Conservation (phyloP, 2,329 filamentous ascomycete species). For the Alternaria incomplexa region DNA sequence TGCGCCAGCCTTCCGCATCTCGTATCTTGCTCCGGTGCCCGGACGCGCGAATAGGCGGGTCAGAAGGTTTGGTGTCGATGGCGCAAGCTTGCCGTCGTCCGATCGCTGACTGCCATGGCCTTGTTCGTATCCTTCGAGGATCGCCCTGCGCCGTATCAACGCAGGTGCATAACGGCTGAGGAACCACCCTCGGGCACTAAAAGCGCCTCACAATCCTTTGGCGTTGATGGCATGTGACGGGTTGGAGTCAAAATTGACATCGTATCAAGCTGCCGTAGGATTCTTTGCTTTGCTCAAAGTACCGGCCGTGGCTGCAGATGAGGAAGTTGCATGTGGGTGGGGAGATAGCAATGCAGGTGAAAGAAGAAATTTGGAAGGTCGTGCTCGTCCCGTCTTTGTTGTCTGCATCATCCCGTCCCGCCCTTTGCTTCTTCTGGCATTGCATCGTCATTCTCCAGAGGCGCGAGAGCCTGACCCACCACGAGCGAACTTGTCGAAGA, state of each 20-base stretch:
- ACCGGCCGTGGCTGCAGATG: slow-evolving; percentile 9
- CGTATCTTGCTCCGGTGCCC: slow-evolving; percentile 16
- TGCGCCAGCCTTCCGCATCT: slow-evolving; percentile 16
- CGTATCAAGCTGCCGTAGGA: slow-evolving; percentile 6
- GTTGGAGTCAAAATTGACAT: slow-evolving; percentile 27
- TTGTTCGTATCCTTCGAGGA: slow-evolving; percentile 19
- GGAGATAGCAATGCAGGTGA: slow-evolving; percentile 12
- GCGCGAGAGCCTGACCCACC: slow-evolving; percentile 1
- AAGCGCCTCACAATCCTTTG: slow-evolving; percentile 40
- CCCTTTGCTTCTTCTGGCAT: slow-evolving; percentile 12
- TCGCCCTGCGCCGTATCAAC: slow-evolving; percentile 11
- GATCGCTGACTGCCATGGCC: slow-evolving; percentile 24
- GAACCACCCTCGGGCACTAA: slow-evolving; percentile 35
- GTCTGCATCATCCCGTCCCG: slow-evolving; percentile 10
- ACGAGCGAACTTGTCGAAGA: slow-evolving; percentile 5
- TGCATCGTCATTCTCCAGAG: slow-evolving; percentile 11
- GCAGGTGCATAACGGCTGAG: slow-evolving; percentile 18
- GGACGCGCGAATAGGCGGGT: slow-evolving; percentile 1
- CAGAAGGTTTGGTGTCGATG: slow-evolving; percentile 20
- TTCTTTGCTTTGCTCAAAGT: slow-evolving; percentile 11
- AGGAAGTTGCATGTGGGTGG: slow-evolving; percentile 13
- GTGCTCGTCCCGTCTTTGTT: slow-evolving; percentile 14
- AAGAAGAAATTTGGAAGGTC: slow-evolving; percentile 6
- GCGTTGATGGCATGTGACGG: slow-evolving; percentile 25
- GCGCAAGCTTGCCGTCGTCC: slow-evolving; percentile 26